phyloP scores from a whole-genome alignment of 1,284 basidiomycete genomes.

The Cutaneotrichosporon daszewskae region DNA sequence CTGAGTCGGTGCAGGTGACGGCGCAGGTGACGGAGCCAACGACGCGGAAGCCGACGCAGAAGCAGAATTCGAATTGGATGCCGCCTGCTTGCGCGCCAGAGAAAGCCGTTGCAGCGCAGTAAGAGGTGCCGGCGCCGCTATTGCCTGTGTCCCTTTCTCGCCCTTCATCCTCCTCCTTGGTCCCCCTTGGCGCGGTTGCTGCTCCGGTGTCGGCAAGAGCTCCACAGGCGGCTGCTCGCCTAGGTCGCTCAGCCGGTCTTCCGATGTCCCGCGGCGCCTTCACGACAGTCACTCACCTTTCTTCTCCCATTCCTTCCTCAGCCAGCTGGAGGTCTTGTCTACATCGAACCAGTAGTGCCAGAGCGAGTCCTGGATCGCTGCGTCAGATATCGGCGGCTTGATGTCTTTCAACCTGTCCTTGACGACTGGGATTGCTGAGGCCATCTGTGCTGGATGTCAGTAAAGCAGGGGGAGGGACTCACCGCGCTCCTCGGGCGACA shows the following conservation, averaged over 20 bases:
- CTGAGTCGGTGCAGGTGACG: background rate
- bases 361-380: conserved; percentile 69
- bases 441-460: conserved; percentile 61
- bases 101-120: conserved; percentile 64
- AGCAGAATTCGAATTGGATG: background rate
- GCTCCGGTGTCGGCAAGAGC: conserved; percentile 33
- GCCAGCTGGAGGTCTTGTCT: conserved; percentile 66
- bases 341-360: conserved; percentile 90
- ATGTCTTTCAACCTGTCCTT: conserved; percentile 63
- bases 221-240: conserved; percentile 26
- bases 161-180: background rate
- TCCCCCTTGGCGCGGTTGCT: conserved; percentile 25
- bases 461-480: conserved; percentile 30
- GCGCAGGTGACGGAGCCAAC: conserved; percentile 19
- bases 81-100: conserved; percentile 38
- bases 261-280: conserved; percentile 7
- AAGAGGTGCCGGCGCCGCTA: conserved; percentile 53
- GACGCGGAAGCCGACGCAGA: background rate
- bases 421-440: conserved; percentile 62
- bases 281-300: conserved; percentile 63
- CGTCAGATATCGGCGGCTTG: conserved; percentile 65
- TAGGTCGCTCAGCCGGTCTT: conserved; percentile 29
- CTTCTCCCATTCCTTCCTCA: conserved; percentile 56
- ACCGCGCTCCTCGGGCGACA: conserved; percentile 34
- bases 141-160: background rate